Evolutionary conservation across 345 rosid species (phyloP), one percentile per base, ranked within the genome.

Genomic region (Citrus inodora): DNA sequence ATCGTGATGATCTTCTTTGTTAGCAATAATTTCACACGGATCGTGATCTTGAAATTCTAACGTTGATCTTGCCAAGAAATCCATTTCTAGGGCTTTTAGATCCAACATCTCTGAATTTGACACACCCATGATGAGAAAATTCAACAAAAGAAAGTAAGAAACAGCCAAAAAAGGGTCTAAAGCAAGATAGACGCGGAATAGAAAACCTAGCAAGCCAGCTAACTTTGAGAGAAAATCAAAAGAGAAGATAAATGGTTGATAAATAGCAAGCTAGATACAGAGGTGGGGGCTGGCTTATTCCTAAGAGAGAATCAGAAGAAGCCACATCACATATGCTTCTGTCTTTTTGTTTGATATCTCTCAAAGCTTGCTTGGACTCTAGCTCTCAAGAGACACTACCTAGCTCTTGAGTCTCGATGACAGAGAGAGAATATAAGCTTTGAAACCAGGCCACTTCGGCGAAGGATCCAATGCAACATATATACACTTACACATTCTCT

Each of bases 401-500:
- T 11, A 46, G 51, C 51, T 46, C 51, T 46, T 46, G 0, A 46
- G 51, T 70, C 55, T 74, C 30, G 65, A 77, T 21, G 75, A 61
- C 46, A 64, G 24, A 74, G 78, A 75, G 67, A 78, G 73, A 60
- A 38, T 81, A 82, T 58, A 78, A 42, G 62, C 77, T 37, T 37
- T 70, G 73, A 79, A 80, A 76, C 79, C 51, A 46, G 17, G 51
- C 80, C 83, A 83, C 86, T 82, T 84, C 76, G 92, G 92, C 80
- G 98, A 85, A 86, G 98, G 98, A 94, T 92, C 98, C 98, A 75
- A 94, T 84, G 95, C 89, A 84, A 60, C 66, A 82, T 70, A 80
- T 83, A 68, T 73, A 77, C 70, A 46, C 76, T 46, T 11, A 71
- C 61, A 75, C 37, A 63, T 77, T 22, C 51, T 46, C 51, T 46